phyloP scores from a whole-genome alignment of 1,284 basidiomycete species.

The Austropuccinia psidii region DNA sequence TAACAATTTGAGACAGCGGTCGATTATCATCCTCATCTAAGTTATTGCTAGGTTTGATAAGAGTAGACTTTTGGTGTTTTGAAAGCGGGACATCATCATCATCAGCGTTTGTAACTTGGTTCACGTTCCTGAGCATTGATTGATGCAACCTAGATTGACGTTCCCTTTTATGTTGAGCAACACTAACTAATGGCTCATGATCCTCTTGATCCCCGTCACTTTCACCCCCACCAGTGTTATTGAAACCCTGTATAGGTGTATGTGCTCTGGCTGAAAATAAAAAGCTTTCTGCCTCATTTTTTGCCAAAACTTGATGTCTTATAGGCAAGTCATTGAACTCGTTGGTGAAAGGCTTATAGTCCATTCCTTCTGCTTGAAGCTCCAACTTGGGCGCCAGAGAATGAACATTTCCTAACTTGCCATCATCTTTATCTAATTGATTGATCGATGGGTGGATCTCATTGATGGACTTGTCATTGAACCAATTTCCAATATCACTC shows the following conservation, averaged over 20 bases:
- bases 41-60: background rate
- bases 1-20: constrained; percentile 12
- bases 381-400: constrained; percentile 30
- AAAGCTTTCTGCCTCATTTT: constrained; percentile 21
- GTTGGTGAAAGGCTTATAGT: constrained; percentile 25
- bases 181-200: background rate
- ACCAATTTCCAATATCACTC: constrained; percentile 28
- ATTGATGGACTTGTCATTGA: constrained; percentile 8
- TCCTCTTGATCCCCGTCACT: constrained; percentile 6
- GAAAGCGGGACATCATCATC: constrained; percentile 34
- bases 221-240: background rate
- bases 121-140: background rate
- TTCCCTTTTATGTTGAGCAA: background rate
- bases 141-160: background rate
- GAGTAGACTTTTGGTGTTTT: constrained; percentile 17
- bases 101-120: too few relatives aligned
- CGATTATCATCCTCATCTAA: constrained; percentile 28
- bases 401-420: constrained; percentile 18
- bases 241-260: background rate
- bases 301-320: background rate
- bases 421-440: constrained; percentile 5
- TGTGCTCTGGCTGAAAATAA: background rate
- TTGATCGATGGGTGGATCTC: background rate
- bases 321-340: background rate
- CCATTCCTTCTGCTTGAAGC: constrained; percentile 26